These are phyloP conservation scores for Corinectria fuckeliana DNA, from an alignment of 2,329 filamentous ascomycete genomes.

Conservation along the genomic window DNA sequence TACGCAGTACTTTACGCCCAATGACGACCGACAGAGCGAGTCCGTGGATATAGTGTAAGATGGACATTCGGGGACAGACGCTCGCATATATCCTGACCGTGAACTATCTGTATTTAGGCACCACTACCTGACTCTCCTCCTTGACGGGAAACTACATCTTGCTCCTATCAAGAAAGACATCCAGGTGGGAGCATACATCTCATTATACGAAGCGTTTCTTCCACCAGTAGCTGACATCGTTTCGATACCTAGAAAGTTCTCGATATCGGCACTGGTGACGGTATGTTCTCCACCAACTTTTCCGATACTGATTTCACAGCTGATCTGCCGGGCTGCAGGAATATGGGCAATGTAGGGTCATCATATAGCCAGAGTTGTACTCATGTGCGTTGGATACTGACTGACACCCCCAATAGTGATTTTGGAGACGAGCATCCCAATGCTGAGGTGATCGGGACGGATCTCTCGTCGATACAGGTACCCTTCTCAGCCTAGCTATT, in stretches of 20 bases:
- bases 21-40: slow-evolving; percentile 14
- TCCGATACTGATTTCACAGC: background rate
- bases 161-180: slow-evolving; percentile 25
- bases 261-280: slow-evolving; percentile 33
- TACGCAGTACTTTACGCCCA: slow-evolving; percentile 18
- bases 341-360: slow-evolving; percentile 23
- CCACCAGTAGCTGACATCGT: no score
- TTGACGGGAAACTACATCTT: slow-evolving; percentile 27
- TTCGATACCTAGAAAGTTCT: slow-evolving; percentile 22
- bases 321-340: background rate
- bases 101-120: no score
- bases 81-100: no score
- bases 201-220: background rate
- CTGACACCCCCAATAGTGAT: no score
- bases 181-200: background rate
- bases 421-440: slow-evolving; percentile 26
- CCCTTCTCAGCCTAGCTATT: no score
- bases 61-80: background rate
- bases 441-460: slow-evolving; percentile 21
- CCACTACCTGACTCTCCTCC: slow-evolving; percentile 28
- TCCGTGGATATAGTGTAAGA: slow-evolving; percentile 16
- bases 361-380: no score
- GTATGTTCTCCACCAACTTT: background rate
- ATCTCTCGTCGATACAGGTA: no score
- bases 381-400: no score